Conservation (phyloP, 1,139 yeast species). For the Eremothecium cymbalariae region DNA sequence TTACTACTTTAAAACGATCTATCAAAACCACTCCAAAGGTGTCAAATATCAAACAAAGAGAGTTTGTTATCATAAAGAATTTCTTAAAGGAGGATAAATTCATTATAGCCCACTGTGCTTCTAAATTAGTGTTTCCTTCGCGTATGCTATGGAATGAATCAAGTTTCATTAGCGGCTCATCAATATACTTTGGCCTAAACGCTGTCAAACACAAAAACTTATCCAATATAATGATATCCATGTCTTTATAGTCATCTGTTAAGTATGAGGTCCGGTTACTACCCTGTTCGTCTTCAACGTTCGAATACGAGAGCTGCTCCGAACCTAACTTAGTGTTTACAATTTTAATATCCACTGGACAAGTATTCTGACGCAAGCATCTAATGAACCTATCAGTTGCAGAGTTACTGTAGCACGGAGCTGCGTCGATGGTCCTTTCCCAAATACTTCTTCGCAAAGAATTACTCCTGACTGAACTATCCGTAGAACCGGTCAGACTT, state of each 20-base stretch:
- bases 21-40: slow-evolving; percentile 21
- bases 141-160: slow-evolving; percentile 13
- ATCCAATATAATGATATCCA: slow-evolving; percentile 23
- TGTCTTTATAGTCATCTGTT: slow-evolving; percentile 22
- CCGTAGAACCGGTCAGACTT: slow-evolving; percentile 2
- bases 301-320: slow-evolving; percentile 2
- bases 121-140: slow-evolving; percentile 3
- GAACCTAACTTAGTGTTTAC: slow-evolving; percentile 10
- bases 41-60: slow-evolving; percentile 20
- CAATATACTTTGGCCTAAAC: slow-evolving; percentile 22
- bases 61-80: slow-evolving; percentile 20
- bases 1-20: slow-evolving; percentile 14
- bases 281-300: slow-evolving; percentile 5
- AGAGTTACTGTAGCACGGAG: slow-evolving; percentile 13
- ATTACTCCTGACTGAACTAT: slow-evolving; percentile 4
- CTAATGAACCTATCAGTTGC: slow-evolving; percentile 16
- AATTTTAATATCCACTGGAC: slow-evolving; percentile 18
- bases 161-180: slow-evolving; percentile 17
- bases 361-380: slow-evolving; percentile 18
- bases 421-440: slow-evolving; percentile 11
- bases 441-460: slow-evolving; percentile 8
- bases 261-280: slow-evolving; percentile 19
- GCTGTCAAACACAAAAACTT: slow-evolving; percentile 16
- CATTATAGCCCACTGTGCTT: slow-evolving; percentile 12
- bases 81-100: slow-evolving; percentile 20